These are phyloP conservation scores for Mycena alexandri DNA, from an alignment of 768 basidiomycete species.

Conservation along the genomic window DNA sequence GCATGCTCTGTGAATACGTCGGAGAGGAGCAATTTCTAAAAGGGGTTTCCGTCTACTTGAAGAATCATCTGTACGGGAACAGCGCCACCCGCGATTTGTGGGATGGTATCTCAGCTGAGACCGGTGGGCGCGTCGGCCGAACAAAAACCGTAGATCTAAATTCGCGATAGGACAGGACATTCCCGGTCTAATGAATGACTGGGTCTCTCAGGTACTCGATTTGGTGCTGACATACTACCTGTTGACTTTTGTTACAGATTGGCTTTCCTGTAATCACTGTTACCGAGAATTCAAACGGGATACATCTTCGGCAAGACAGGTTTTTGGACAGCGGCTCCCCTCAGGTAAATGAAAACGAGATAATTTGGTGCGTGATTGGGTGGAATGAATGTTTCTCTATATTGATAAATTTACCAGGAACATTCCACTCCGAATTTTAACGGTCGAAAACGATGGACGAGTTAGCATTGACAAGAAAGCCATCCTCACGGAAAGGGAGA, in stretches of 20 bases:
- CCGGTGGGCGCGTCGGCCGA: slow-evolving; percentile 51
- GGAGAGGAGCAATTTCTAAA: slow-evolving; percentile 90
- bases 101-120: slow-evolving; percentile 84
- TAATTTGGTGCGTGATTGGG: slow-evolving; percentile 73
- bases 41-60: slow-evolving; percentile 92
- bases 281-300: slow-evolving; percentile 76
- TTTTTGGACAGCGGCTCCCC: slow-evolving; percentile 90
- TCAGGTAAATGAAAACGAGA: slow-evolving; percentile 85
- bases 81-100: slow-evolving; percentile 89
- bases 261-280: slow-evolving; percentile 94
- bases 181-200: slow-evolving; percentile 86
- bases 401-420: no score
- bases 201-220: slow-evolving; percentile 78
- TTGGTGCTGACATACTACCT: neutral
- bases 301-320: slow-evolving; percentile 88
- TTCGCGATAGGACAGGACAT: slow-evolving; percentile 69
- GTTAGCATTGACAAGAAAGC: slow-evolving; percentile 68
- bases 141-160: slow-evolving; percentile 26
- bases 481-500: slow-evolving; percentile 77
- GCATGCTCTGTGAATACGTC: slow-evolving; percentile 91
- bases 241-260: slow-evolving; percentile 46
- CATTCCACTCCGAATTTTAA: slow-evolving; percentile 76
- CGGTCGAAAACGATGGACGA: slow-evolving; percentile 71
- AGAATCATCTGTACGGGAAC: slow-evolving; percentile 89
- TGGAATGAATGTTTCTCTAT: no score